Evolutionary conservation across 768 basidiomycete genomes (phyloP).

Genomic region (Lyophyllum atratum): DNA sequence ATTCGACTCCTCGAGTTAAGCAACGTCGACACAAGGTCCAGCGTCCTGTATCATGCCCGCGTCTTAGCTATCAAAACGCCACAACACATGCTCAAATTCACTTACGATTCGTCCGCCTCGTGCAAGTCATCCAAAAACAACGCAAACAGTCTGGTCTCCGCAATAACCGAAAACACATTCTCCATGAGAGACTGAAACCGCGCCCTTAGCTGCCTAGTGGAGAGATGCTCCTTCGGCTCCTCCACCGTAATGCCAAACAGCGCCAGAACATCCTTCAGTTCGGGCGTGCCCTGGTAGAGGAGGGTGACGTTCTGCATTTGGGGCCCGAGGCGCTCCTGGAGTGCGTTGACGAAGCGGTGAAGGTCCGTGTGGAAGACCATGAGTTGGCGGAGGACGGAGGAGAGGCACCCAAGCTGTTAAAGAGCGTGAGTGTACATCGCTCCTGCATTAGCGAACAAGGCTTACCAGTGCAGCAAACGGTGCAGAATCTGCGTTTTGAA

Average conservation of each 20-base stretch:
- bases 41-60: conserved; percentile 41
- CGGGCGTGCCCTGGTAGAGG: conserved; percentile 71
- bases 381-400: conserved; percentile 70
- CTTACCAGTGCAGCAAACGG: conserved; percentile 62
- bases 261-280: conserved; percentile 62
- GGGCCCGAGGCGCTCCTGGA: conserved; percentile 65
- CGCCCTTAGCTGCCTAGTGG: conserved; percentile 63
- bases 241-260: conserved; percentile 55
- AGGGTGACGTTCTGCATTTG: conserved; percentile 70
- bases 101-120: conserved; percentile 69
- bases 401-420: conserved; percentile 61
- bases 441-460: neutral
- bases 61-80: conserved; percentile 1
- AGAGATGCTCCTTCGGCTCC: conserved; percentile 53
- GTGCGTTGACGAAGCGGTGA: conserved; percentile 60
- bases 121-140: conserved; percentile 76
- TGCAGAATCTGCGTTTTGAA: conserved; percentile 62
- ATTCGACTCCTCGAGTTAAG: conserved; percentile 67
- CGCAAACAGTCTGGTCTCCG: conserved; percentile 70
- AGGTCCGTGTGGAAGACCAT: conserved; percentile 75
- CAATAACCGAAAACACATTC: conserved; percentile 67
- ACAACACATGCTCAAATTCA: conserved; percentile 8
- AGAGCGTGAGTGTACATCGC: neutral
- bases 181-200: conserved; percentile 73
- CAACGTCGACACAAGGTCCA: conserved; percentile 67